phyloP scores from a whole-genome alignment of 805 yeast genomes.

The Ogataea nitratoaversa region DNA sequence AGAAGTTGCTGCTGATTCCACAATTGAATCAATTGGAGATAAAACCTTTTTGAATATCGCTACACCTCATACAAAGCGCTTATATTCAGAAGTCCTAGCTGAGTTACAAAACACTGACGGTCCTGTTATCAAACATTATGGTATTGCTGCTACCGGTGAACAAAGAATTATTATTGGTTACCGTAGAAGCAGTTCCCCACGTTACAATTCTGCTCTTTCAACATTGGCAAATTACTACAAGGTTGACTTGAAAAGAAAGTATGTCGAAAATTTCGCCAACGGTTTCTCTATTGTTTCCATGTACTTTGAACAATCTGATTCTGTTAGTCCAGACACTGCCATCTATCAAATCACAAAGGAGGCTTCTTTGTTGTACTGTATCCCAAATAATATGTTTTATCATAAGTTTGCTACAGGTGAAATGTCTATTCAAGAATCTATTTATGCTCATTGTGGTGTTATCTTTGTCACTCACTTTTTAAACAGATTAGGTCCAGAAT shows the following conservation, averaged over 20 bases:
- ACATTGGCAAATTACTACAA: slow-evolving; percentile 88
- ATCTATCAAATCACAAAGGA: slow-evolving; percentile 89
- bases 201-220: slow-evolving; percentile 81
- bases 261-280: slow-evolving; percentile 89
- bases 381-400: slow-evolving; percentile 83
- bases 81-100: slow-evolving; percentile 68
- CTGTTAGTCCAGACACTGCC: slow-evolving; percentile 57
- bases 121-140: slow-evolving; percentile 85
- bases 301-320: slow-evolving; percentile 67
- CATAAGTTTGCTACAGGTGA: slow-evolving; percentile 66
- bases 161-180: slow-evolving; percentile 86
- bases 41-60: slow-evolving; percentile 72
- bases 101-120: slow-evolving; percentile 76
- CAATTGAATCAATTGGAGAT: slow-evolving; percentile 72
- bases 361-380: slow-evolving; percentile 85
- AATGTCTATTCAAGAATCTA: slow-evolving; percentile 88
- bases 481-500: slow-evolving; percentile 91
- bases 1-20: slow-evolving; percentile 35
- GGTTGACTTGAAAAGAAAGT: slow-evolving; percentile 78
- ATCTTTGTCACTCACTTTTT: slow-evolving; percentile 92
- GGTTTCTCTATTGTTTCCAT: slow-evolving; percentile 84
- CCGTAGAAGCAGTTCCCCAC: slow-evolving; percentile 77
- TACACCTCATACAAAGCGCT: slow-evolving; percentile 69
- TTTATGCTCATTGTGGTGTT: slow-evolving; percentile 90
- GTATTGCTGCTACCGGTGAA: slow-evolving; percentile 76